These are phyloP conservation scores for Trichoderma cornu-damae DNA, from an alignment of 2,329 filamentous ascomycete species.

Conservation along the genomic window DNA sequence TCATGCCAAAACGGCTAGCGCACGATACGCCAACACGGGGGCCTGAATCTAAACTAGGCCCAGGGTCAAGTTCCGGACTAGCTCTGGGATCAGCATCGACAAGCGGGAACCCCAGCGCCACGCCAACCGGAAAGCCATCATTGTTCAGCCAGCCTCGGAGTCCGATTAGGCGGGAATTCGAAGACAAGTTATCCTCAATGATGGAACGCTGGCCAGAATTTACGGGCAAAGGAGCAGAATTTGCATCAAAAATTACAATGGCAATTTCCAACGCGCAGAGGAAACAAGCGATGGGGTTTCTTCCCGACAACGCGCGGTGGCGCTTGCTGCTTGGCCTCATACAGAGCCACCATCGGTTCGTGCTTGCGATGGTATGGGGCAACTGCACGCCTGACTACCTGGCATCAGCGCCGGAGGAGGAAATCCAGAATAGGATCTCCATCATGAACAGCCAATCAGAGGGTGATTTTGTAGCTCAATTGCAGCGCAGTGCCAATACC, in stretches of 20 bases:
- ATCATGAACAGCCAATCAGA: constrained; percentile 26
- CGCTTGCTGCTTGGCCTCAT: constrained; percentile 27
- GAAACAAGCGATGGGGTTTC: constrained; percentile 26
- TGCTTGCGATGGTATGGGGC: constrained; percentile 28
- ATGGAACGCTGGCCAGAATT: not conserved
- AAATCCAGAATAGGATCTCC: constrained; percentile 27
- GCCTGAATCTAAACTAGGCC: too few species aligned
- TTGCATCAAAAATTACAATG: constrained; percentile 21
- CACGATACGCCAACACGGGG: too few species aligned
- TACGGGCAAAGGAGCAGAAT: not conserved
- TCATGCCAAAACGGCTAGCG: too few species aligned
- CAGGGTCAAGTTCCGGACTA: not conserved
- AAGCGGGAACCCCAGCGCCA: too few species aligned
- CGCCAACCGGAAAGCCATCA: not conserved
- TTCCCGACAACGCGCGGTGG: constrained; percentile 36
- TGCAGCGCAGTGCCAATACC: constrained; percentile 21
- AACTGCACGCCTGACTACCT: constrained; percentile 27
- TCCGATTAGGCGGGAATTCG: constrained; percentile 27
- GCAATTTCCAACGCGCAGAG: constrained; percentile 27
- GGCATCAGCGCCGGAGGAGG: constrained; percentile 25
- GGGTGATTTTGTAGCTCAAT: constrained; percentile 25
- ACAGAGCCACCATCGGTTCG: constrained; percentile 29
- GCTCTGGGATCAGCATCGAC: not conserved
- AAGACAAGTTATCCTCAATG: constrained; percentile 15
- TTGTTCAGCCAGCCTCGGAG: constrained; percentile 26